phyloP scores from a whole-genome alignment of 2,329 filamentous ascomycete genomes.

The Pezicula rhizophila region DNA sequence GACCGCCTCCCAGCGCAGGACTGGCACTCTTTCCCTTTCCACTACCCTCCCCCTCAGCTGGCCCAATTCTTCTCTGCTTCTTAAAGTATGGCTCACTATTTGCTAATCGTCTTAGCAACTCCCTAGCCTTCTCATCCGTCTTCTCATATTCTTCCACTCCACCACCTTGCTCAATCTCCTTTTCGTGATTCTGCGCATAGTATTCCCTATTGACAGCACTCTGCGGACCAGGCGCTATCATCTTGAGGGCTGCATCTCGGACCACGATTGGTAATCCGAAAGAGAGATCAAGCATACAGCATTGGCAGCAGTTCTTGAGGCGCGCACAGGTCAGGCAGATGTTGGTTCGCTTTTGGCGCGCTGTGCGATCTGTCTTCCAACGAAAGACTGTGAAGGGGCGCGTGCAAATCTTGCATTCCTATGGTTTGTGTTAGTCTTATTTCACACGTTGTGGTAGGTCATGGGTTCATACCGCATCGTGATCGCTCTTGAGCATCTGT shows the following conservation, averaged over 20 bases:
- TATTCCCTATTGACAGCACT: slow-evolving; percentile 95
- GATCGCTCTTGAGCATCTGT: slow-evolving; percentile 97
- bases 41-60: slow-evolving; percentile 38
- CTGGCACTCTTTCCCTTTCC: slow-evolving; percentile 33
- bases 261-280: slow-evolving; percentile 94
- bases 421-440: slow-evolving; percentile 1
- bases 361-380: slow-evolving; percentile 89
- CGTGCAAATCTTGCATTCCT: slow-evolving; percentile 65
- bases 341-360: slow-evolving; percentile 86
- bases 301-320: slow-evolving; percentile 97
- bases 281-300: slow-evolving; percentile 95
- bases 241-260: slow-evolving; percentile 92
- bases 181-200: slow-evolving; percentile 96
- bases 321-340: slow-evolving; percentile 96
- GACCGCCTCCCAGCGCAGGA: slow-evolving; percentile 44
- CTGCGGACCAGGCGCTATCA: slow-evolving; percentile 89
- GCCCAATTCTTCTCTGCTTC: slow-evolving; percentile 72
- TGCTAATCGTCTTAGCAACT: slow-evolving; percentile 76
- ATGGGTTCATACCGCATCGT: slow-evolving; percentile 62
- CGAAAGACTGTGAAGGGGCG: slow-evolving; percentile 92
- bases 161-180: slow-evolving; percentile 87
- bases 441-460: neutral
- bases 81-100: slow-evolving; percentile 94
- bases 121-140: slow-evolving; percentile 92
- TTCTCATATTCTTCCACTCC: slow-evolving; percentile 89